A percentile compares a stretch with the other conserved stretches of the same genome.
Conservation (phyloP, 140 eudicot genomes). For the Erigeron philadelphicus region DNA sequence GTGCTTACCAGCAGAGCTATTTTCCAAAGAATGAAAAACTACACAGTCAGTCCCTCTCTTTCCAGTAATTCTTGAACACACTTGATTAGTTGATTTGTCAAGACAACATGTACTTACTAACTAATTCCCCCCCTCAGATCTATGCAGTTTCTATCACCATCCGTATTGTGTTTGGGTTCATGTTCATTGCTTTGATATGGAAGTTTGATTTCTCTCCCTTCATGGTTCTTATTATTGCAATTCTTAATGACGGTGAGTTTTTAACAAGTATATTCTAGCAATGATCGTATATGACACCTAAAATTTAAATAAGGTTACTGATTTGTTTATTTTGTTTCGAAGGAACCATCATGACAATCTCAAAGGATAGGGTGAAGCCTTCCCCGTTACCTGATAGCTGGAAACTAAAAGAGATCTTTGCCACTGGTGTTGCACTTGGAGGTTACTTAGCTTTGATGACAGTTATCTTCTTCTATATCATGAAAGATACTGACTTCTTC, state of each 20-base stretch:
- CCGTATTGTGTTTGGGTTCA: slow-evolving; percentile 93
- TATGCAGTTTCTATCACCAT: slow-evolving; percentile 96
- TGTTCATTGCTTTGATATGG: slow-evolving; percentile 94
- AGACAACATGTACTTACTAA: neutral
- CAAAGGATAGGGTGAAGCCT: slow-evolving; percentile 93
- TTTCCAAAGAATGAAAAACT: slow-evolving; percentile 94
- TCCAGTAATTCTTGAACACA: neutral
- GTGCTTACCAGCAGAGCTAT: slow-evolving; percentile 92
- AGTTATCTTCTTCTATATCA: slow-evolving; percentile 78
- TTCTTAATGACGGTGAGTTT: slow-evolving; percentile 69
- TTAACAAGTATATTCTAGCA: neutral
- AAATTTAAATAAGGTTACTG: neutral
- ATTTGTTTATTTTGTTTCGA: neutral
- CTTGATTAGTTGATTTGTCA: neutral
- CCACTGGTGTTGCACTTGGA: slow-evolving; percentile 88
- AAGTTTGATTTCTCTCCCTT: slow-evolving; percentile 91
- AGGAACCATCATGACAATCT: slow-evolving; percentile 97
- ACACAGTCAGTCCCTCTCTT: slow-evolving; percentile 53
- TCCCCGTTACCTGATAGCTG: slow-evolving; percentile 97
- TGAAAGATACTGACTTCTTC: slow-evolving; percentile 76
- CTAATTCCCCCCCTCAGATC: slow-evolving; percentile 42
- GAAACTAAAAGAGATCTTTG: slow-evolving; percentile 86
- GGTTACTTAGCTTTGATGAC: slow-evolving; percentile 90
- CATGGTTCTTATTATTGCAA: slow-evolving; percentile 95
- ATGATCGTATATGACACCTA: neutral